These are phyloP conservation scores for Soucietia sequanensis DNA, from an alignment of 805 yeast species.

Conservation along the genomic window DNA sequence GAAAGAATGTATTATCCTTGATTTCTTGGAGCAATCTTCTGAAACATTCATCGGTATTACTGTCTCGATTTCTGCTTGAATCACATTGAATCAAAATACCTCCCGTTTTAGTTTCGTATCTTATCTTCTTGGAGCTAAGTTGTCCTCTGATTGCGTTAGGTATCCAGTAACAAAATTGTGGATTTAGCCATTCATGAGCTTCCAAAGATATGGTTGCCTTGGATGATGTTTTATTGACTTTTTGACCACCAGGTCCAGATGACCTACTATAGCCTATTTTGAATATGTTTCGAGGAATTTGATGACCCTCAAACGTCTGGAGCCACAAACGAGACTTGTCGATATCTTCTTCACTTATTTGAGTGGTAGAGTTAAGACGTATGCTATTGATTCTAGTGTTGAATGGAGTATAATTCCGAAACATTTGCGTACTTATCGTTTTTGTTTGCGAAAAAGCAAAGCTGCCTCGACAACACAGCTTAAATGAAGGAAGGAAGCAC, in stretches of 20 bases:
- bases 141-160: conserved; percentile 52
- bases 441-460: no score
- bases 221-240: conserved; percentile 71
- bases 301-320: conserved; percentile 16
- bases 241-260: conserved; percentile 87
- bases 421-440: no score
- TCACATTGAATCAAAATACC: conserved; percentile 63
- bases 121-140: conserved; percentile 34
- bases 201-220: conserved; percentile 61
- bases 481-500: no score
- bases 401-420: no score
- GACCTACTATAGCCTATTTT: conserved; percentile 52
- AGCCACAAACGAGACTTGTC: conserved; percentile 45
- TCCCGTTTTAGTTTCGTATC: conserved; percentile 56
- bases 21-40: conserved; percentile 57
- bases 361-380: no score
- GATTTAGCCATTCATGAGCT: conserved; percentile 42
- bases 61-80: conserved; percentile 53
- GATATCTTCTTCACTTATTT: no score
- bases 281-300: conserved; percentile 48
- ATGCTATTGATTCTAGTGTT: no score
- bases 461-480: no score
- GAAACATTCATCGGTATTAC: conserved; percentile 58
- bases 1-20: conserved; percentile 44
- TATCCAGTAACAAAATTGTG: conserved; percentile 50